Conservation (phyloP, 306 rosid species). For the Hippophae rhamnoides region DNA sequence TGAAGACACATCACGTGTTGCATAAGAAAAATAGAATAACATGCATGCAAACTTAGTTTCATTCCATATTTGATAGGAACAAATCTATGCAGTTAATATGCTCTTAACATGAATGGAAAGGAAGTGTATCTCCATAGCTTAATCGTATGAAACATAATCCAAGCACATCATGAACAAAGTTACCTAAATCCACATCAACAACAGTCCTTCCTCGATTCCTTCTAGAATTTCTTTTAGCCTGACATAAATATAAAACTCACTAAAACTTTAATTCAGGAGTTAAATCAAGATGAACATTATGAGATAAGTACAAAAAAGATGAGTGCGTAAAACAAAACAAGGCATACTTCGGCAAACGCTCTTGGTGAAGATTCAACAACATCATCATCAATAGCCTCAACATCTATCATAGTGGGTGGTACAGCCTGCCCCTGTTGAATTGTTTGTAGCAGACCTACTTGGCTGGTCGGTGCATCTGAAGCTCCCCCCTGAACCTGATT, state of each 20-base stretch:
- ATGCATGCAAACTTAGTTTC: no score
- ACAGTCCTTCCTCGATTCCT: constrained; percentile 43
- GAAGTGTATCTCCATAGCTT: no score
- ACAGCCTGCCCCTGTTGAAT: constrained; percentile 18
- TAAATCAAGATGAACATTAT: no score
- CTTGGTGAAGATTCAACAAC: constrained; percentile 60
- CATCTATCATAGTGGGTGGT: constrained; percentile 48
- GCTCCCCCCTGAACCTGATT: constrained; percentile 33
- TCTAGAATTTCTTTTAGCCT: constrained; percentile 84
- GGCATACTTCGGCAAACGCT: constrained; percentile 75
- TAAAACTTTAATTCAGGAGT: not conserved
- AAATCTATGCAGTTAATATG: no score
- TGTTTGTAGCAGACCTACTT: not conserved
- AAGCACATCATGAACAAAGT: constrained; percentile 5
- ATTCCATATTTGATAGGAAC: no score
- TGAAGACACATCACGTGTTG: no score
- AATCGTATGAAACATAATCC: no score
- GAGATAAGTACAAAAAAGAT: not conserved
- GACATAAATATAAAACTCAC: not conserved
- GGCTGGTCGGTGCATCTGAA: not conserved
- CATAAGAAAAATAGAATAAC: no score
- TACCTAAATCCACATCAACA: constrained; percentile 85
- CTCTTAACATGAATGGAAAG: no score
- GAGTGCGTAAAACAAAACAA: not conserved
- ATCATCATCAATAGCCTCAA: constrained; percentile 89